Evolutionary conservation across 495 filamentous ascomycete species (phyloP), one percentile per base, ranked within the genome.

Genomic region (Sphaerosporella brunnea): DNA sequence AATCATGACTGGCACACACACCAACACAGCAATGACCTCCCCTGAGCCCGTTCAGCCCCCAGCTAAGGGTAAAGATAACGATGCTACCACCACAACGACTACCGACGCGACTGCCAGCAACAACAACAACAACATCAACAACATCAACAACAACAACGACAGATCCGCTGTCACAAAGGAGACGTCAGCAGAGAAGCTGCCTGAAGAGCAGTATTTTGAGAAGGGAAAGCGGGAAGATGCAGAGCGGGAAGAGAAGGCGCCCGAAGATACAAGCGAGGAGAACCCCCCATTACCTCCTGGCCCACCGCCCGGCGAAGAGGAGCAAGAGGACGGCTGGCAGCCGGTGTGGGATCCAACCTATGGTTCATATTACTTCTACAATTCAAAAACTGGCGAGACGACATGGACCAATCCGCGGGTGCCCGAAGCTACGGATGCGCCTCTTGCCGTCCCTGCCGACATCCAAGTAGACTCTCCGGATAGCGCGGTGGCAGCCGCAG

Each of bases 331-430:
- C 60, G 87, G 87, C 45, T 96, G 87, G 87, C 77, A 79, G 42
- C 77, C 76, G 20, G 68, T 87, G 48, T 96, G 85, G 85, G 84
- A 92, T 57, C 65, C 69, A 19, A 72, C 63, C 21, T 72, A 73
- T 0, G 69, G 78, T 47, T 71, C 77, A 8, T 95, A 74, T 61
- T 94, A 90, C 66, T 96, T 94, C 68, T 82, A 82, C 69, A 96
- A 94, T 60, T 77, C 78, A 40, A 78, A 82, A 59, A 87, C 81
- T 24, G 66, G 72, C 19, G 60, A 72, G 48, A 79, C 80, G 15
- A 85, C 88, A 60, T 90, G 86, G 81, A 79, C 87, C 39, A 96
- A 96, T 56, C 87, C 87, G 9, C 80, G 87, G 38, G 69, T 93
- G 9, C 72, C 79, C 4, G 65, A 69, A 16, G 62, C 59, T 10